These are phyloP conservation scores for Solanum piurae DNA, from an alignment of 257 asterid genomes.

Conservation along the genomic window DNA sequence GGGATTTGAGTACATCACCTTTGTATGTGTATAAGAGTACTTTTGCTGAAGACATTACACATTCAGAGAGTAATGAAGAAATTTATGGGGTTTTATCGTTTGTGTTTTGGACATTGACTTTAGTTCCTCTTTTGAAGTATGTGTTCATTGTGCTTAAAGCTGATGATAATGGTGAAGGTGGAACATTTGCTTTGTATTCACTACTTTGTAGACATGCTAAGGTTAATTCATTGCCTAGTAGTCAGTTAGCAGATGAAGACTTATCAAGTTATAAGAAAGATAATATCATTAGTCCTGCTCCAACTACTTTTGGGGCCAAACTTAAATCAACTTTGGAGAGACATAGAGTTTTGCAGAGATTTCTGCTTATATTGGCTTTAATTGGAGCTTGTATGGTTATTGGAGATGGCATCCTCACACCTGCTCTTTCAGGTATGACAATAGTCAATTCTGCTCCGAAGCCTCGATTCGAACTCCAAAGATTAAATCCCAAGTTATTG, in stretches of 20 bases:
- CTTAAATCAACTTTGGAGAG: slow-evolving; percentile 60
- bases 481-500: background rate
- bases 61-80: slow-evolving; percentile 73
- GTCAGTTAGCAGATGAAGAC: slow-evolving; percentile 73
- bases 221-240: slow-evolving; percentile 69
- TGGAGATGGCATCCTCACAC: slow-evolving; percentile 86
- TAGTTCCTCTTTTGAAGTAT: slow-evolving; percentile 70
- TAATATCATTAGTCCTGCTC: slow-evolving; percentile 38
- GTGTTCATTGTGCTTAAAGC: slow-evolving; percentile 82
- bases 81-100: slow-evolving; percentile 76
- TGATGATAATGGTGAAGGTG: slow-evolving; percentile 96
- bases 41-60: slow-evolving; percentile 76
- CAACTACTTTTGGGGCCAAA: slow-evolving; percentile 50
- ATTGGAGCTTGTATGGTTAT: slow-evolving; percentile 98
- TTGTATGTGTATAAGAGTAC: slow-evolving; percentile 79
- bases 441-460: background rate
- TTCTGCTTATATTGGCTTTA: slow-evolving; percentile 64
- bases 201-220: slow-evolving; percentile 75
- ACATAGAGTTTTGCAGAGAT: slow-evolving; percentile 60
- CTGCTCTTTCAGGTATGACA: slow-evolving; percentile 65
- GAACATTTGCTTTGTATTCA: slow-evolving; percentile 86
- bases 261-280: slow-evolving; percentile 60
- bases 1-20: slow-evolving; percentile 89
- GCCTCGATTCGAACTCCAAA: background rate
- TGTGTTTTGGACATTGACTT: slow-evolving; percentile 78